Percentiles rank a stretch among this genome's conserved stretches.
Conservation (phyloP, 1,284 basidiomycete species). For the Peniophora sp. region DNA sequence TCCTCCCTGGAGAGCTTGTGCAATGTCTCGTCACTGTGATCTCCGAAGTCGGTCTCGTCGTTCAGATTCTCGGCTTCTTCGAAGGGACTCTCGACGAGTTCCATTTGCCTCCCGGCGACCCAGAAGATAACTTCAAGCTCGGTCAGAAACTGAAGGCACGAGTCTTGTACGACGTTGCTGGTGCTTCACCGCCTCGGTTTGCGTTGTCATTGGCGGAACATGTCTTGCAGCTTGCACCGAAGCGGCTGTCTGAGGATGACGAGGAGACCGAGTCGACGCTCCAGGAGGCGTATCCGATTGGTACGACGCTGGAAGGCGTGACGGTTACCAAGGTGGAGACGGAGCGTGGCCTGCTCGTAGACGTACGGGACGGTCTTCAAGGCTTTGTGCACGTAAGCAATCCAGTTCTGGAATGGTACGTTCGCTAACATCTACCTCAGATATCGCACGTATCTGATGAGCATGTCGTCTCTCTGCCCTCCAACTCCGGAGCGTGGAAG, state of each 20-base stretch:
- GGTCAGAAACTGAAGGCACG: slow-evolving; percentile 88
- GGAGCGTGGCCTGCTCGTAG: slow-evolving; percentile 76
- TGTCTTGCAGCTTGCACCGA: slow-evolving; percentile 48
- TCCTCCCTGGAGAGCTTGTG: slow-evolving; percentile 87
- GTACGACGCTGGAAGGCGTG: slow-evolving; percentile 63
- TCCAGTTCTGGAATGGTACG: no score
- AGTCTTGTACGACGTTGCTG: slow-evolving; percentile 78
- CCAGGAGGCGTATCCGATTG: slow-evolving; percentile 63
- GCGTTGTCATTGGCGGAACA: slow-evolving; percentile 75
- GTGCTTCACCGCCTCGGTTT: slow-evolving; percentile 68
- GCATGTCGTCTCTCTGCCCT: slow-evolving; percentile 71
- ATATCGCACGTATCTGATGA: slow-evolving; percentile 94
- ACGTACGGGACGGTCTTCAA: slow-evolving; percentile 54
- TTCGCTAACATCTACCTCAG: slow-evolving; percentile 31
- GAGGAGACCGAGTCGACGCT: slow-evolving; percentile 26
- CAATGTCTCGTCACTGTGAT: slow-evolving; percentile 79
- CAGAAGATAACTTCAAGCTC: slow-evolving; percentile 57
- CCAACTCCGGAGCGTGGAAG: slow-evolving; percentile 73
- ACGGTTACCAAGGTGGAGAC: slow-evolving; percentile 69
- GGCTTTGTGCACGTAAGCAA: slow-evolving; percentile 82
- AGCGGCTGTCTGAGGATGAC: slow-evolving; percentile 23
- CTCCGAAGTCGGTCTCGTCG: slow-evolving; percentile 74
- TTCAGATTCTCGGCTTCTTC: slow-evolving; percentile 92
- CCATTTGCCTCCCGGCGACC: slow-evolving; percentile 55
- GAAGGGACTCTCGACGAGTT: slow-evolving; percentile 85